Percentiles rank a stretch among this genome's conserved stretches.
These are phyloP conservation scores for Amylostereum areolatum DNA, from an alignment of 1,284 basidiomycete species.

Conservation along the genomic window DNA sequence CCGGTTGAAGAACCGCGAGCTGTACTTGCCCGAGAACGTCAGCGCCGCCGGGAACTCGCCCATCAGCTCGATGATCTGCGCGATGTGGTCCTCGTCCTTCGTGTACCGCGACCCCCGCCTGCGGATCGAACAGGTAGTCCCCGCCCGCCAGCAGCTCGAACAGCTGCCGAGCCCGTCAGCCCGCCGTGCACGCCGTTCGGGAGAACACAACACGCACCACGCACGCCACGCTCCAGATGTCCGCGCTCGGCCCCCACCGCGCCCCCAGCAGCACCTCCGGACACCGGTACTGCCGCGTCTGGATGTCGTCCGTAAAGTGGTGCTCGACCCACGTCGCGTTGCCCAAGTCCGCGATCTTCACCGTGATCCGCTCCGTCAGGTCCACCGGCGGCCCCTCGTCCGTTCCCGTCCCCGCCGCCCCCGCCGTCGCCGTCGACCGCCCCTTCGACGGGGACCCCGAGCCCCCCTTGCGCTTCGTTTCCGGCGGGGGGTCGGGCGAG, in stretches of 20 bases:
- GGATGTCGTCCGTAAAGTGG: slow-evolving; percentile 94
- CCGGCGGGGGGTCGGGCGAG: slow-evolving; percentile 27
- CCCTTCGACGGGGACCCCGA: slow-evolving; percentile 1
- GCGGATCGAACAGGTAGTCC: slow-evolving; percentile 87
- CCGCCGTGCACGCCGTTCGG: background rate
- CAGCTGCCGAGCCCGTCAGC: slow-evolving; percentile 40
- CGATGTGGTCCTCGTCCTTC: slow-evolving; percentile 99
- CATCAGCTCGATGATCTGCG: slow-evolving; percentile 95
- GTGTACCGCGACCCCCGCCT: slow-evolving; percentile 73
- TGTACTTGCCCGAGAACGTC: slow-evolving; percentile 91
- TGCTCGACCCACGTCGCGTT: slow-evolving; percentile 90
- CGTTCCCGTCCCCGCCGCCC: slow-evolving; percentile 23
- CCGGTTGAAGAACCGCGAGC: slow-evolving; percentile 91
- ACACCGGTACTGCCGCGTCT: slow-evolving; percentile 95
- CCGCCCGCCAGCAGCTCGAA: slow-evolving; percentile 90
- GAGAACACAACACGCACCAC: slow-evolving; percentile 52
- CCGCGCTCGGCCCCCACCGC: slow-evolving; percentile 90
- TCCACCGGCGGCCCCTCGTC: slow-evolving; percentile 18
- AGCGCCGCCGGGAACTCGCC: slow-evolving; percentile 85
- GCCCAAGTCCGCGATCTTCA: slow-evolving; percentile 97
- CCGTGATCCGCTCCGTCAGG: slow-evolving; percentile 81
- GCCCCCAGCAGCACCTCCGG: slow-evolving; percentile 96
- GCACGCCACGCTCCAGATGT: slow-evolving; percentile 95
- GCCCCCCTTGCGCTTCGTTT: background rate
- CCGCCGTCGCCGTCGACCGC: slow-evolving; percentile 23